Evolutionary conservation across 179 eudicot species (phyloP), one percentile per base, ranked within the genome.

Genomic region (Silene coronaria): DNA sequence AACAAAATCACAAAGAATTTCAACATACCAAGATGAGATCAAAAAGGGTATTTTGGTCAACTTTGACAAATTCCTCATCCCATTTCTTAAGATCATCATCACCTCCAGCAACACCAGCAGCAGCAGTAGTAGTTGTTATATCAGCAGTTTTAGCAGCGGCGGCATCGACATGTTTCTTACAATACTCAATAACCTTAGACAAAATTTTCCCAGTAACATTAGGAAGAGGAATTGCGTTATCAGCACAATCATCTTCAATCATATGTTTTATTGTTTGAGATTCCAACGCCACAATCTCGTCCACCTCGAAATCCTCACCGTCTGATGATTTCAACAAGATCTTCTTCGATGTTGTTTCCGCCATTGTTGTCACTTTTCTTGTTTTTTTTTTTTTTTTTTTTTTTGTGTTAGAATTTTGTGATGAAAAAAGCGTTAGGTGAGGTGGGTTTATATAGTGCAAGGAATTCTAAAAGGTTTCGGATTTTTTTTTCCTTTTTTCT

Each of bases 131-230:
- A 0, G 57, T 53, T 14, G 58, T 53, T 14, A 21, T 14, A 3
- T 53, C 58, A 0, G 58, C 58, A 7, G 58, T 14, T 53, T 53
- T 53, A 1, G 58, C 21, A n/a, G 58, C 58, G 58, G 4, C 57
- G n/a, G 21, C 58, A 4, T 45, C 87, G 4, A 86, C 91, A 42
- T 88, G 91, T 65, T 79, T 80, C 82, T 83, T 84, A 58, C 91
- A 88, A 77, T 88, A 88, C 83, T 88, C 91, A 27, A 88, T 81
- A 4, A 88, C 91, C 80, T 88, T 86, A 0, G 89, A 67, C 5
- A 88, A 62, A 66, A 86, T 86, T 74, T 71, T 80, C 1, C 84
- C 80, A 7, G 87, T 79, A n/a, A 88, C 91, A 64, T 82, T 84
- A 0, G 88, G 89, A 0, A 88, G 79, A 0, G 89, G 88, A 65